A percentile compares a stretch with the other conserved stretches of the same genome.
Conservation (phyloP, 2,329 filamentous ascomycete genomes). For the Penicillium thymicola region DNA sequence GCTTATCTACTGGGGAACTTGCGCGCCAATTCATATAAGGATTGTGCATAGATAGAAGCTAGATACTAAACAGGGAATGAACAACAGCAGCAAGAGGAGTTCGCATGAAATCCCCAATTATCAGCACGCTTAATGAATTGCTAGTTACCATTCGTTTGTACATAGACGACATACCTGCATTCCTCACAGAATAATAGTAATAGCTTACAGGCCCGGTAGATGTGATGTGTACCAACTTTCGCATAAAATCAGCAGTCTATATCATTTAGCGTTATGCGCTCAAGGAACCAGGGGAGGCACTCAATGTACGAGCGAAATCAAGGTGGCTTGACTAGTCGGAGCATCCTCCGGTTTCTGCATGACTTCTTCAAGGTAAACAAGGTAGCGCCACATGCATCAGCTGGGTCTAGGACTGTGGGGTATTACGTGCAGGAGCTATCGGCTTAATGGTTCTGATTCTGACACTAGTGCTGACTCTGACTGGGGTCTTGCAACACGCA, state of each 20-base stretch:
- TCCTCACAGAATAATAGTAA: background rate
- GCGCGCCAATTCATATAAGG: background rate
- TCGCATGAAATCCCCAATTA: background rate
- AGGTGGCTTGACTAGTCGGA: slow-evolving; percentile 14
- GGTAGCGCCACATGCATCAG: background rate
- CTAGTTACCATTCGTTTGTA: background rate
- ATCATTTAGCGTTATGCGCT: background rate
- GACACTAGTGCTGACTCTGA: background rate
- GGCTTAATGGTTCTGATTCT: background rate
- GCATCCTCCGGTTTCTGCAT: slow-evolving; percentile 8
- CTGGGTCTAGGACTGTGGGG: background rate
- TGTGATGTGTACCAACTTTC: background rate
- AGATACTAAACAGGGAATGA: background rate
- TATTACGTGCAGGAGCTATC: background rate
- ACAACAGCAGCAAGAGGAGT: background rate
- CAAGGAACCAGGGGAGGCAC: background rate
- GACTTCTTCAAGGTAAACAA: background rate
- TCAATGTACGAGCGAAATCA: background rate
- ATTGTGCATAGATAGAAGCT: background rate
- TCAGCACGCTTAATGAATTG: background rate
- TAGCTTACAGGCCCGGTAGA: background rate
- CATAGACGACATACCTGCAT: background rate
- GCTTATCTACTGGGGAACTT: background rate
- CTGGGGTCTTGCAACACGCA: background rate
- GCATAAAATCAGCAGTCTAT: background rate